These are phyloP conservation scores for Candida lessepsii DNA, from an alignment of 805 yeast species.

Conservation along the genomic window DNA sequence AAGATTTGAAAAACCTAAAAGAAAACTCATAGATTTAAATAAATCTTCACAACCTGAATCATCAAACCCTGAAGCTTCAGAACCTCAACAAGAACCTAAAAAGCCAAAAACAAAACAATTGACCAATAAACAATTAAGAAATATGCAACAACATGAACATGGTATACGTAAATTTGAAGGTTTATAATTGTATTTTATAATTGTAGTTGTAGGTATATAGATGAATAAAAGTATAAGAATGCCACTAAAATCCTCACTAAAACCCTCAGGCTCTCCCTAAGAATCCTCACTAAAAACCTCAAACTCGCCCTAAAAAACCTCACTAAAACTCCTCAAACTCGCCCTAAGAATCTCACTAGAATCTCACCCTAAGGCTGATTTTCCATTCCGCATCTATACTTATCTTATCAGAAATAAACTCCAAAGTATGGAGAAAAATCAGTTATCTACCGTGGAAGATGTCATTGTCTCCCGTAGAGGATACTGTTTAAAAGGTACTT, in stretches of 20 bases:
- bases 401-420: not conserved
- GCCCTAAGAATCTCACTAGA: no score
- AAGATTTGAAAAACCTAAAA: slow-evolving; percentile 14
- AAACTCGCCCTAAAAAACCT: no score
- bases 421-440: slow-evolving; percentile 25
- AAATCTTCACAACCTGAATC: slow-evolving; percentile 17
- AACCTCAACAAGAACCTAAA: slow-evolving; percentile 26
- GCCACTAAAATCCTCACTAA: no score
- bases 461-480: slow-evolving; percentile 41
- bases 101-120: slow-evolving; percentile 33
- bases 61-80: not conserved
- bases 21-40: slow-evolving; percentile 17
- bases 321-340: no score
- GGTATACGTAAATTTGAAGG: slow-evolving; percentile 68
- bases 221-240: no score
- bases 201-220: not conserved
- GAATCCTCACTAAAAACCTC: no score
- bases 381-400: no score
- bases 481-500: slow-evolving; percentile 33
- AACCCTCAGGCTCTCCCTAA: no score
- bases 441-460: slow-evolving; percentile 32
- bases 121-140: slow-evolving; percentile 46
- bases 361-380: no score
- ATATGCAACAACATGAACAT: slow-evolving; percentile 54
- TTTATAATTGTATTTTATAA: slow-evolving; percentile 27